phyloP scores from a whole-genome alignment of 768 basidiomycete genomes.

The Pleurotus djamor region DNA sequence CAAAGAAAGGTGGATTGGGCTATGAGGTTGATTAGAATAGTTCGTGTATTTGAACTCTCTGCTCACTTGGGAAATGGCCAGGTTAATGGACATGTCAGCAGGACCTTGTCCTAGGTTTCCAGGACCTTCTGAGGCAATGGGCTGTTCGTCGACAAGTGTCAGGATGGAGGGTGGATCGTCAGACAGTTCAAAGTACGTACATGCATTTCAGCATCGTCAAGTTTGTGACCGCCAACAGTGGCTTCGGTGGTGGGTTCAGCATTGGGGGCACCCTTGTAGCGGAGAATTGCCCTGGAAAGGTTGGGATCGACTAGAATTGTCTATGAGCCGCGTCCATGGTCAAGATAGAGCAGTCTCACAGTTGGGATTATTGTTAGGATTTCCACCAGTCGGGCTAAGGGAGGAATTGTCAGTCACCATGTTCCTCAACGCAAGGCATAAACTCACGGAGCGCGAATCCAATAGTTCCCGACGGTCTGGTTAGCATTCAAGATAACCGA shows the following conservation, averaged over 20 bases:
- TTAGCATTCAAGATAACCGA: conserved; percentile 37
- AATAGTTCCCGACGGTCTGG: conserved; percentile 43
- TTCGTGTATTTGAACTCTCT: background rate
- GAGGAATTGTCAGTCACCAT: conserved; percentile 1
- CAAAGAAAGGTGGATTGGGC: conserved; percentile 28
- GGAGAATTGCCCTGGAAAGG: conserved; percentile 33
- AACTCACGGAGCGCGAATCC: conserved; percentile 31
- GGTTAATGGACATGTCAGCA: conserved; percentile 17
- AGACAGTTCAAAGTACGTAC: conserved; percentile 12
- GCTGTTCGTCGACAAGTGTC: background rate
- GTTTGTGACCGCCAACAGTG: conserved; percentile 15
- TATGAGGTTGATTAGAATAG: background rate
- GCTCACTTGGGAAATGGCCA: conserved; percentile 18
- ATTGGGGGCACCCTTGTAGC: conserved; percentile 30
- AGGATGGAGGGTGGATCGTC: background rate
- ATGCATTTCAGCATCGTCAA: conserved; percentile 25
- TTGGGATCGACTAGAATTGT: conserved; percentile 18
- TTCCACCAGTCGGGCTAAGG: conserved; percentile 19
- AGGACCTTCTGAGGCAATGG: conserved; percentile 11
- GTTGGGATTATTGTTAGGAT: conserved; percentile 21
- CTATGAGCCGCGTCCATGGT: background rate
- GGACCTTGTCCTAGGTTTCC: conserved; percentile 18
- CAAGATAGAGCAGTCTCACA: conserved; percentile 8
- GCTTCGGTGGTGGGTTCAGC: conserved; percentile 27
- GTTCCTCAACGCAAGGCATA: background rate